A percentile compares a stretch with the other conserved stretches of the same genome.
Conservation (phyloP, 441 rosid genomes). For the Geranium incanum region DNA sequence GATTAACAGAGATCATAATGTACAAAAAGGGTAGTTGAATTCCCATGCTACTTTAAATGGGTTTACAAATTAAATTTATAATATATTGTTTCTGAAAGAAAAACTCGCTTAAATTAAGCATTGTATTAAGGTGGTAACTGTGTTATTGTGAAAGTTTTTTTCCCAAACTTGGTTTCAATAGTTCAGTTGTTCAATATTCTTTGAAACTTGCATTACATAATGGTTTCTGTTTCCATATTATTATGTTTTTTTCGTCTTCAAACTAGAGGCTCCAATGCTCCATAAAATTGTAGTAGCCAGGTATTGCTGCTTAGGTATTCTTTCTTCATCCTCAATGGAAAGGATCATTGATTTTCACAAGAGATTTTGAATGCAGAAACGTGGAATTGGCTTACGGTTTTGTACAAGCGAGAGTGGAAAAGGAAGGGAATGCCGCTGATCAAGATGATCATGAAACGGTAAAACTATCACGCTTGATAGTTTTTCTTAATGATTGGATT, state of each 20-base stretch:
- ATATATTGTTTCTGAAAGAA: background rate
- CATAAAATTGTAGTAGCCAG: background rate
- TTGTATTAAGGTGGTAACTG: background rate
- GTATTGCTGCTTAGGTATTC: background rate
- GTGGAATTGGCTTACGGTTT: slow-evolving; percentile 51
- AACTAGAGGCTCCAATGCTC: slow-evolving; percentile 1
- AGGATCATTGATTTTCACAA: background rate
- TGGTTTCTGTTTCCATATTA: background rate
- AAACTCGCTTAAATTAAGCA: background rate
- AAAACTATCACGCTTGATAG: slow-evolving; percentile 44
- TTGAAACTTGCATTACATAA: background rate
- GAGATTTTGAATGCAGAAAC: slow-evolving; percentile 52
- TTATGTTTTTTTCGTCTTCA: background rate
- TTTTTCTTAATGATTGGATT: slow-evolving; percentile 70
- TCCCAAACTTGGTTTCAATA: background rate
- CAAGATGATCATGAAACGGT: slow-evolving; percentile 51
- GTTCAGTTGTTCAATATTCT: background rate
- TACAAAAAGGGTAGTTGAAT: too few species aligned
- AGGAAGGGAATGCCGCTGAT: slow-evolving; percentile 24
- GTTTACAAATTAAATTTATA: background rate
- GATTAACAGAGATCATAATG: background rate
- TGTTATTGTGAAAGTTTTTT: slow-evolving; percentile 3
- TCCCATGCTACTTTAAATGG: background rate
- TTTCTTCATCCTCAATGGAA: slow-evolving; percentile 12
- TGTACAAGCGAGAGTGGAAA: slow-evolving; percentile 34